phyloP scores from a whole-genome alignment of 495 filamentous ascomycete genomes.

The Penicillium fimorum region DNA sequence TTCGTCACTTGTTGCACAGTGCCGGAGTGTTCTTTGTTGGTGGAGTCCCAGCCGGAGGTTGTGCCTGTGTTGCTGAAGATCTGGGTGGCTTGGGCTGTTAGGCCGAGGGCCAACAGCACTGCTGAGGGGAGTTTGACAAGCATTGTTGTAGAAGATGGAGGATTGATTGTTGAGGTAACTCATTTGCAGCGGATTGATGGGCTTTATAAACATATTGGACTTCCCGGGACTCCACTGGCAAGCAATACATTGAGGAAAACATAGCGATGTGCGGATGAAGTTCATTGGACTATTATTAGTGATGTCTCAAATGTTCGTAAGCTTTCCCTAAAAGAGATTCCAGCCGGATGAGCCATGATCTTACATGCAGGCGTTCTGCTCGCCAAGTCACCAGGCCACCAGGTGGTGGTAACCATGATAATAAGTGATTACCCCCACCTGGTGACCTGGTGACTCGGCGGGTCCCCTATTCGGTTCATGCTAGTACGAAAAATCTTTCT shows the following conservation, averaged over 20 bases:
- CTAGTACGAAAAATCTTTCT: neutral
- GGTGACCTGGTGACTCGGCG: too few relatives aligned
- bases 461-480: neutral
- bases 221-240: neutral
- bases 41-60: conserved; percentile 45
- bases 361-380: too few relatives aligned
- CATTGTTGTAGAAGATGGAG: neutral
- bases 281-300: neutral
- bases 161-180: neutral
- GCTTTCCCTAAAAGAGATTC: neutral
- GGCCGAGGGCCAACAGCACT: neutral
- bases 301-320: neutral
- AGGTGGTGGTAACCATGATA: too few relatives aligned
- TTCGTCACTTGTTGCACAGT: conserved; percentile 49
- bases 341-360: neutral
- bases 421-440: too few relatives aligned
- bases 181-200: neutral
- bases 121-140: neutral
- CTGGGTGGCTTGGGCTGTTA: conserved; percentile 26
- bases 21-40: conserved; percentile 43
- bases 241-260: neutral
- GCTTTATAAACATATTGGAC: neutral
- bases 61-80: conserved; percentile 53
- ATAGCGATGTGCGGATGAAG: neutral
- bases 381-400: too few relatives aligned